Conservation (phyloP, 164 flowering plant genomes). For the Platanus orientalis region DNA sequence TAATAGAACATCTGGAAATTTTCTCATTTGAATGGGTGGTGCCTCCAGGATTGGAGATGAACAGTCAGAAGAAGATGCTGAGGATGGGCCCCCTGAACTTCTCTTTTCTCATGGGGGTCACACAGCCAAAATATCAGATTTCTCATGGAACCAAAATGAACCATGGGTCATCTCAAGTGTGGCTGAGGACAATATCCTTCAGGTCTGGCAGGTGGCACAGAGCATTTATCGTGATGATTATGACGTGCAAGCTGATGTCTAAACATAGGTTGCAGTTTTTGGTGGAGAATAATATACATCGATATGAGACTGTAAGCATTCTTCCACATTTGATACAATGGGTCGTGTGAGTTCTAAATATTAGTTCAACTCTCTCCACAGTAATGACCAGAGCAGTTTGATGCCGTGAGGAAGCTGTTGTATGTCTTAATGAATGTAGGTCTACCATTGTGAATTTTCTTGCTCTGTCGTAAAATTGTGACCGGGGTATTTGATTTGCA, state of each 20-base stretch:
- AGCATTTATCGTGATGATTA: constrained; percentile 68
- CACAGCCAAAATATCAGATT: constrained; percentile 83
- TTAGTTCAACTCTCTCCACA: too few relatives aligned
- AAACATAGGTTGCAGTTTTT: not conserved
- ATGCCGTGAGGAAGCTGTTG: too few relatives aligned
- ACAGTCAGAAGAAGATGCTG: constrained; percentile 81
- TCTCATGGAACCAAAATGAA: constrained; percentile 80
- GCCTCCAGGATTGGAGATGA: constrained; percentile 84
- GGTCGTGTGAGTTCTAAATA: too few relatives aligned
- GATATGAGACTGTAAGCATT: not conserved
- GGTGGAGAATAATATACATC: not conserved
- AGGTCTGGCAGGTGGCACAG: constrained; percentile 90
- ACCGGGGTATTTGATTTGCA: too few relatives aligned
- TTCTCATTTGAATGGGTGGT: constrained; percentile 1
- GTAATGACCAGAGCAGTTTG: too few relatives aligned
- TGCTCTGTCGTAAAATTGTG: too few relatives aligned
- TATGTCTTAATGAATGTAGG: too few relatives aligned
- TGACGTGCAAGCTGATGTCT: constrained; percentile 24
- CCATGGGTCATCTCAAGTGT: constrained; percentile 93
- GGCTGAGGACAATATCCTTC: constrained; percentile 86
- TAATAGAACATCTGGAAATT: too few relatives aligned
- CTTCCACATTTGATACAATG: not conserved
- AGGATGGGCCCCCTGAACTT: constrained; percentile 95
- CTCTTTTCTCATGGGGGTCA: constrained; percentile 94
- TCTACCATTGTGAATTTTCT: too few relatives aligned